These are phyloP conservation scores for Calocera cornea DNA, from an alignment of 768 basidiomycete species.

Conservation along the genomic window DNA sequence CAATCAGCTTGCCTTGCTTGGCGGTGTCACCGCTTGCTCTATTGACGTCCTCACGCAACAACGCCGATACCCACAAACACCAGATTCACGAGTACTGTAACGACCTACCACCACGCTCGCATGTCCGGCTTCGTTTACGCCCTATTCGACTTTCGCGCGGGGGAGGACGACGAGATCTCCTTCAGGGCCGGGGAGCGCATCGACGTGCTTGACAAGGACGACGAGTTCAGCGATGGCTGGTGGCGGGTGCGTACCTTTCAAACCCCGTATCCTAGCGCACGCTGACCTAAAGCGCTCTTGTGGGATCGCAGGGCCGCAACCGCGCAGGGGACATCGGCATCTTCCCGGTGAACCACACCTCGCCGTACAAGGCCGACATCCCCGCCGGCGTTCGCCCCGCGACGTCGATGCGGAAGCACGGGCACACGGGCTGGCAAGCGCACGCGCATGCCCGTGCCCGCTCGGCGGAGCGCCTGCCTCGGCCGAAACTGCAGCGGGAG, in stretches of 20 bases:
- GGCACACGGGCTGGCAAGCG: neutral
- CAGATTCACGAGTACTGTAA: too few relatives aligned
- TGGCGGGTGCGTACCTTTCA: constrained; percentile 26
- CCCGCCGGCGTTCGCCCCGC: neutral
- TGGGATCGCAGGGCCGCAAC: constrained; percentile 62
- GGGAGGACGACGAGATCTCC: constrained; percentile 32
- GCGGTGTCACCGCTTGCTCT: too few relatives aligned
- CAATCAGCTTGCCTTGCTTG: too few relatives aligned
- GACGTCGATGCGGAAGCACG: neutral
- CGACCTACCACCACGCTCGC: neutral
- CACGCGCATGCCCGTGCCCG: neutral
- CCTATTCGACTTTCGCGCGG: constrained; percentile 26
- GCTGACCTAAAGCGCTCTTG: neutral
- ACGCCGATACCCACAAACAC: neutral
- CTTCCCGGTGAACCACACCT: constrained; percentile 83
- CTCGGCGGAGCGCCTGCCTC: neutral
- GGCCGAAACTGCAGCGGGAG: neutral
- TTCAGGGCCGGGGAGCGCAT: constrained; percentile 30
- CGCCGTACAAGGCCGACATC: constrained; percentile 31
- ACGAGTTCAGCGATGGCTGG: constrained; percentile 34
- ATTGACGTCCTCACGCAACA: neutral
- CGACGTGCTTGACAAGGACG: constrained; percentile 30
- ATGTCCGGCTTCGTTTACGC: constrained; percentile 14
- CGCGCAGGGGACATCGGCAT: constrained; percentile 68
- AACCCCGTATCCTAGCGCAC: neutral